A percentile compares a stretch with the other conserved stretches of the same genome.
These are phyloP conservation scores for Leishmania arabica DNA, from an alignment of 208 protist species.

Conservation along the genomic window DNA sequence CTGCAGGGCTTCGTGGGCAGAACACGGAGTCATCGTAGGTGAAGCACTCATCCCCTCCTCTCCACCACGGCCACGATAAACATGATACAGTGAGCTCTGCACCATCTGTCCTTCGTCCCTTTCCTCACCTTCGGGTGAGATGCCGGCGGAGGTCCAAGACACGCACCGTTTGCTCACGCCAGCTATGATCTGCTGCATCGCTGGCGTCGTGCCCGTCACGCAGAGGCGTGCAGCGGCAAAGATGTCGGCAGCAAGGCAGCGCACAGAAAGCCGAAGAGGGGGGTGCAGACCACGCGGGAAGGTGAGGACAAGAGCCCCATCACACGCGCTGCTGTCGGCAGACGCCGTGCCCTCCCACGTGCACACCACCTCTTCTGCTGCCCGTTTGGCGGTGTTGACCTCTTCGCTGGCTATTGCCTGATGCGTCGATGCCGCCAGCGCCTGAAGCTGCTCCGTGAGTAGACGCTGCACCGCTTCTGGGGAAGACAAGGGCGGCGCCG, in stretches of 20 bases:
- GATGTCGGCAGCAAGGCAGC: conserved; percentile 21
- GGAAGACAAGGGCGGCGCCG: conserved; percentile 3
- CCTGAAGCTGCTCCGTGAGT: not conserved
- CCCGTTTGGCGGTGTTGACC: not conserved
- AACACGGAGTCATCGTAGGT: not conserved
- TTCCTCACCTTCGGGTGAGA: not conserved
- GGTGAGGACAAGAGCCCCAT: conserved; percentile 1
- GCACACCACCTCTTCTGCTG: not conserved
- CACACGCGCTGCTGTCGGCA: not conserved
- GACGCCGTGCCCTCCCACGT: conserved; percentile 7
- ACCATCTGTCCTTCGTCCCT: not conserved
- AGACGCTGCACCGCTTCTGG: not conserved
- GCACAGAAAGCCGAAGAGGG: conserved; percentile 18
- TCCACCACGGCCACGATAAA: not conserved
- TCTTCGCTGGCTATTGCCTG: not conserved
- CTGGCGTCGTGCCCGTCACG: conserved; percentile 3
- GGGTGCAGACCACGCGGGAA: conserved; percentile 14
- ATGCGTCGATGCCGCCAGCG: not conserved
- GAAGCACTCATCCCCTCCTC: not conserved
- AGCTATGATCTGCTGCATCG: conserved; percentile 7
- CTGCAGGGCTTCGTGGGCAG: not conserved
- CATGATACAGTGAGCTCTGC: not conserved
- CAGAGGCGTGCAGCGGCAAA: conserved; percentile 13
- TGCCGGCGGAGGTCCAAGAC: not conserved
- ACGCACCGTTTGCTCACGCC: not conserved